These are phyloP conservation scores for Cryptococcus maquisensis DNA, from an alignment of 1,284 basidiomycete genomes.

Conservation along the genomic window DNA sequence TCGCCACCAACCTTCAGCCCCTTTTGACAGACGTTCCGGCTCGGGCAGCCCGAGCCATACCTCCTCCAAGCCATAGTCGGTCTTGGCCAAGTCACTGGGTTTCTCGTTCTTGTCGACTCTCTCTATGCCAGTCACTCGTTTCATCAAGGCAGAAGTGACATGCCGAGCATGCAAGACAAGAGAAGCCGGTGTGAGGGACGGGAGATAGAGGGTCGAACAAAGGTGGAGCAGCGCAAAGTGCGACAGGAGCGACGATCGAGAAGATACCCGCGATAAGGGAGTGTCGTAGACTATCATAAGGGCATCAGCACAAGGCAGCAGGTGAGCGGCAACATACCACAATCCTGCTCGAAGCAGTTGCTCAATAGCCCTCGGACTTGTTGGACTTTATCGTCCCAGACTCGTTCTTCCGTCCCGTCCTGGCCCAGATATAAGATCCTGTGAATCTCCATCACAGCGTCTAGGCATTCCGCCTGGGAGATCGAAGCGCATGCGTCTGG, in stretches of 20 bases:
- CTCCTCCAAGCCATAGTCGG: slow-evolving; percentile 9
- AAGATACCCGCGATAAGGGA: slow-evolving; percentile 31
- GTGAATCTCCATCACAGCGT: too few relatives aligned
- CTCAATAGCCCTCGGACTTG: background rate
- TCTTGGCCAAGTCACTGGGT: background rate
- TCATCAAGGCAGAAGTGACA: slow-evolving; percentile 14
- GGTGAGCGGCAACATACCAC: too few relatives aligned
- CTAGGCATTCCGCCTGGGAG: too few relatives aligned
- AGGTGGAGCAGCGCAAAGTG: slow-evolving; percentile 37
- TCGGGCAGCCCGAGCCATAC: slow-evolving; percentile 18
- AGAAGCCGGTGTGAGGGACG: slow-evolving; percentile 23
- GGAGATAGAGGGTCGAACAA: slow-evolving; percentile 29
- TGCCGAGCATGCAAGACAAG: slow-evolving; percentile 22
- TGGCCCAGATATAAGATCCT: too few relatives aligned
- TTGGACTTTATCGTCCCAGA: background rate
- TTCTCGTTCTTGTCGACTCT: background rate
- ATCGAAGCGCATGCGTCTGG: too few relatives aligned
- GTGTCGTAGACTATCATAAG: slow-evolving; percentile 35
- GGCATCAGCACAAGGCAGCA: too few relatives aligned
- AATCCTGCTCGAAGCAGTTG: too few relatives aligned
- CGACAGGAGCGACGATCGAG: slow-evolving; percentile 29
- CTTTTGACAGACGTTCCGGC: background rate
- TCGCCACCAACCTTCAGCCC: slow-evolving; percentile 35
- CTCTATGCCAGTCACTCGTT: slow-evolving; percentile 10
- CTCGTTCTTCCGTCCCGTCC: too few relatives aligned